phyloP scores from a whole-genome alignment of 1,284 basidiomycete species.

The Laetiporus sulphureus region DNA sequence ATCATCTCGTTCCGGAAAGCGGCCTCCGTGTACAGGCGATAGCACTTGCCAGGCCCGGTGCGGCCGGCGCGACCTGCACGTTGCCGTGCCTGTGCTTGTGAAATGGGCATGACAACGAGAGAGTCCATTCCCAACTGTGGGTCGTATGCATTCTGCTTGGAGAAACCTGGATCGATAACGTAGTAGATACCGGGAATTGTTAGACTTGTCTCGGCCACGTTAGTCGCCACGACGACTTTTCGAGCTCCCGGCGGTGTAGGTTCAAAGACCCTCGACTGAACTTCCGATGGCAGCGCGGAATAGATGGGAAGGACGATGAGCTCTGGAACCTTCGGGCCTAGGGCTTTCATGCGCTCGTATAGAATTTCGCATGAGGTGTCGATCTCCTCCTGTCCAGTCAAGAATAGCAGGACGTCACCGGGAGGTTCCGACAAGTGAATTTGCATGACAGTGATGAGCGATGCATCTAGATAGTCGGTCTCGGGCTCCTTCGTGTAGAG shows the following conservation, averaged over 20 bases:
- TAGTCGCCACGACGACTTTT: constrained; percentile 97
- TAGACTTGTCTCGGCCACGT: constrained; percentile 97
- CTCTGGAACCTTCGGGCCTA: constrained; percentile 96
- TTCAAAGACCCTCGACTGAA: constrained; percentile 97
- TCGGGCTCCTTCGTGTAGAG: constrained; percentile 99
- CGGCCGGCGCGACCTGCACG: constrained; percentile 94
- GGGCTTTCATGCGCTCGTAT: constrained; percentile 96
- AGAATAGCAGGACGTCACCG: constrained; percentile 93
- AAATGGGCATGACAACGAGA: constrained; percentile 98
- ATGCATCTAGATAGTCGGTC: constrained; percentile 96
- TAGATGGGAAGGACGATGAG: constrained; percentile 96
- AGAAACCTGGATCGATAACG: constrained; percentile 97
- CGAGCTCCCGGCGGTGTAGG: constrained; percentile 94
- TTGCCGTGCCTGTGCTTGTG: constrained; percentile 96
- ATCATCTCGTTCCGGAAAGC: constrained; percentile 99
- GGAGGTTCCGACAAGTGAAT: constrained; percentile 98
- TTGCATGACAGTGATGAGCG: constrained; percentile 98
- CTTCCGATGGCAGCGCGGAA: constrained; percentile 95
- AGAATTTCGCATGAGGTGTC: constrained; percentile 97
- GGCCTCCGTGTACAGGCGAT: constrained; percentile 95
- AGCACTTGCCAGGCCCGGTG: constrained; percentile 98
- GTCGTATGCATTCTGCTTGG: constrained; percentile 99
- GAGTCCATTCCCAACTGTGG: constrained; percentile 98
- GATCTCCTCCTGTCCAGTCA: constrained; percentile 98
- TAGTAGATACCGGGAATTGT: constrained; percentile 99